Base-by-base conservation (phyloP, 352 stramenopile genomes). In the Thraustochytrium striatum region DNA sequence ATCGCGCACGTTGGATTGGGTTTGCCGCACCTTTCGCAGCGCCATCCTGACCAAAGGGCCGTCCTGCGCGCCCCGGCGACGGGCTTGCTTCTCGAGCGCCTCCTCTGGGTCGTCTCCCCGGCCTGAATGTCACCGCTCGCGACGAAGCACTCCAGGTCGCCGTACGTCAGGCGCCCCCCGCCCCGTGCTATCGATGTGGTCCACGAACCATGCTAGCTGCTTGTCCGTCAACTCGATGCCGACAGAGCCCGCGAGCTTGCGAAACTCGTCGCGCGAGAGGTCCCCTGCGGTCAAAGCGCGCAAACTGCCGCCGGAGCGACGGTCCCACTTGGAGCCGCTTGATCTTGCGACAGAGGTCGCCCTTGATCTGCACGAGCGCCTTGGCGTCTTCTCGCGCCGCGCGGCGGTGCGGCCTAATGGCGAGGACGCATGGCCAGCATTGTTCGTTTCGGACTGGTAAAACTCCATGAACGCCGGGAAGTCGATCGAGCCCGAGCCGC, bases 21-120 rank as follows among this genome's bases (percentile, higher is more conserved):
- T 30, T 3, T 38, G 30, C 5, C 44, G 44, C 16, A 75, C 44
- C 32, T 75, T 75, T 30, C 65, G 65, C n/a, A 75, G 65, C 25
- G 52, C 65, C 65, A 75, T 75, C 21, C 65, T 39, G 9, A 75
- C 8, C 0, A 75, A 38, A 3, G 65, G 65, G 3, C 59, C 59
- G 25, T 43, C 32, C 21, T 50, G 43, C 9, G n/a, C 39, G 30
- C 21, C n/a, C 16, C 35, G 21, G 28, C n/a, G 43, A 39, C 35
- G 16, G 65, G 7, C 5, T 58, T 61, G 16, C 39, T 43, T 21
- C 25, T 61, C 7, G 50, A 25, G 47, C 47, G 47, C 16, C 47
- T 21, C 16, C 16, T 21, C 47, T 55, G 16, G 47, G 47, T 55
- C 47, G 25, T 55, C 47, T 25, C n/a, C n/a, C n/a, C n/a, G n/a